phyloP scores from a whole-genome alignment of 164 flowering plant genomes.

The Sextonia rubra region DNA sequence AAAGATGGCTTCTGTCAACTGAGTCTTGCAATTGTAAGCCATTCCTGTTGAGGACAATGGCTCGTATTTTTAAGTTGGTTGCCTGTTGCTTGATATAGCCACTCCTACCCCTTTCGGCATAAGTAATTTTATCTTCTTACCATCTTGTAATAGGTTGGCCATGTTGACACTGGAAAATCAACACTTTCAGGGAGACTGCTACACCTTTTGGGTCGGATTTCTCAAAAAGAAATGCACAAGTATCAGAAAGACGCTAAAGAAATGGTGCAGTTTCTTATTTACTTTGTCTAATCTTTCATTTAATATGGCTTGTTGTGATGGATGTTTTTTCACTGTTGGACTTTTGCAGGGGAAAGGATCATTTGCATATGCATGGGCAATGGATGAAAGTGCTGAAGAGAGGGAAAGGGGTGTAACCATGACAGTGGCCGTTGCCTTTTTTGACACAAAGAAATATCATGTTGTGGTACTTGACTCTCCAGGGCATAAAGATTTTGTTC shows the following conservation, averaged over 20 bases:
- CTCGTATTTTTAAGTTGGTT: not conserved
- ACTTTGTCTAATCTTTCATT: not conserved
- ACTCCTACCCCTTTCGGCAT: not conserved
- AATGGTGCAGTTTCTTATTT: constrained; percentile 37
- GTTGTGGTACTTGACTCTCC: constrained; percentile 98
- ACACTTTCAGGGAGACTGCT: constrained; percentile 93
- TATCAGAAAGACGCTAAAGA: constrained; percentile 80
- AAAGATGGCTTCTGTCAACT: constrained; percentile 53
- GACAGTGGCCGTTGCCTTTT: constrained; percentile 96
- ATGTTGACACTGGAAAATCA: constrained; percentile 99
- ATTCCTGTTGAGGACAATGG: not conserved
- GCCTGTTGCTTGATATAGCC: not conserved
- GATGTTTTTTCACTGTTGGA: not conserved
- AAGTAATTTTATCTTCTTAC: not conserved
- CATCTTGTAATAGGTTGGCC: constrained; percentile 69
- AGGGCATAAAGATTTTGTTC: constrained; percentile 97
- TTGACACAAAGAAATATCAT: constrained; percentile 68
- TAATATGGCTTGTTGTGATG: not conserved
- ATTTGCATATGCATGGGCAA: constrained; percentile 98
- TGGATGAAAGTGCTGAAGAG: constrained; percentile 96
- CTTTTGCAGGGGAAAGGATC: constrained; percentile 86
- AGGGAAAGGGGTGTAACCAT: constrained; percentile 96
- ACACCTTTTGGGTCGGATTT: constrained; percentile 70
- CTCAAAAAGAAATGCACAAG: constrained; percentile 89
- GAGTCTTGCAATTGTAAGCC: constrained; percentile 89